A percentile compares a stretch with the other conserved stretches of the same genome.
Evolutionary conservation across 257 asterid species (phyloP).

Genomic region (Nicotiana sylvestris): DNA sequence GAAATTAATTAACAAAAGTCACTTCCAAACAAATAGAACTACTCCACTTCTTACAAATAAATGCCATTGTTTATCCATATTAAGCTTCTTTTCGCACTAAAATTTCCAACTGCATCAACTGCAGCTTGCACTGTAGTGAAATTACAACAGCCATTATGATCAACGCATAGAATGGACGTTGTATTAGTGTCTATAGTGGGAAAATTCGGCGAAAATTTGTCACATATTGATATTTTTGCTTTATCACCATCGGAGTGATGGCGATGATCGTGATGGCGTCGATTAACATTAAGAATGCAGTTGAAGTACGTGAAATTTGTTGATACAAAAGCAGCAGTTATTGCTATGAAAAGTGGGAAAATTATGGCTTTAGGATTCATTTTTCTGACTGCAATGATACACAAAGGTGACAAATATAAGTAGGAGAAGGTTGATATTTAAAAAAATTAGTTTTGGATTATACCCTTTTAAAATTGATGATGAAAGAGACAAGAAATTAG

Average conservation of each 20-base stretch:
- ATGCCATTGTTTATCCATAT: slow-evolving; percentile 87
- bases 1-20: background rate
- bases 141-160: slow-evolving; percentile 80
- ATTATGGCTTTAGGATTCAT: slow-evolving; percentile 40
- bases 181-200: slow-evolving; percentile 66
- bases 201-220: slow-evolving; percentile 54
- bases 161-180: slow-evolving; percentile 61
- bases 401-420: background rate
- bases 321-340: slow-evolving; percentile 48
- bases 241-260: slow-evolving; percentile 23
- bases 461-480: background rate
- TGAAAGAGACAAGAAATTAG: background rate
- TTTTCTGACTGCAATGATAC: background rate
- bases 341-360: slow-evolving; percentile 39
- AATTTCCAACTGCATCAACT: slow-evolving; percentile 58
- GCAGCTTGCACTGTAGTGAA: slow-evolving; percentile 89
- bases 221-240: slow-evolving; percentile 36
- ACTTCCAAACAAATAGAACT: background rate
- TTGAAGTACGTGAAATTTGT: slow-evolving; percentile 27
- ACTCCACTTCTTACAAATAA: slow-evolving; percentile 59
- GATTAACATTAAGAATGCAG: background rate
- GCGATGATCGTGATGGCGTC: slow-evolving; percentile 11
- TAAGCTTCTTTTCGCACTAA: slow-evolving; percentile 49
- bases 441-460: background rate
- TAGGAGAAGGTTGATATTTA: background rate